A percentile compares a stretch with the other conserved stretches of the same genome.
phyloP scores from a whole-genome alignment of 108 stramenopile species.

The Cyclotella choctawhatcheeana region DNA sequence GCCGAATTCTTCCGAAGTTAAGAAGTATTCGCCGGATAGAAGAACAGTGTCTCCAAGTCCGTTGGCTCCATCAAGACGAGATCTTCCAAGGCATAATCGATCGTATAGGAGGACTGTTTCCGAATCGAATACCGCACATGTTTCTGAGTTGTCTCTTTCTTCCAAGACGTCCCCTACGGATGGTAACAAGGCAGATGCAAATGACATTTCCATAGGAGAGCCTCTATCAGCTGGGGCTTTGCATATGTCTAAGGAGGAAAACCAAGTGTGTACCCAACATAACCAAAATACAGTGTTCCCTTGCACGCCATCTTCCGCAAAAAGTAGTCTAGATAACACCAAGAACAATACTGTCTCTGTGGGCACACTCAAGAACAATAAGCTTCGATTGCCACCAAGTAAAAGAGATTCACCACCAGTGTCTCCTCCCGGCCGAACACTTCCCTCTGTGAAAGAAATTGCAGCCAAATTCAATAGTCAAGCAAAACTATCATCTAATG shows the following conservation, averaged over 20 bases:
- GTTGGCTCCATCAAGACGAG: slow-evolving; percentile 33
- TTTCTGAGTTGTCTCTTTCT: too few species aligned
- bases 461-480: slow-evolving; percentile 10
- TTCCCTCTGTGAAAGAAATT: slow-evolving; percentile 15
- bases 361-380: neutral
- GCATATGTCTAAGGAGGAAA: slow-evolving; percentile 6
- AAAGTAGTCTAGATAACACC: neutral
- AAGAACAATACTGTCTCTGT: neutral
- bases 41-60: slow-evolving; percentile 1
- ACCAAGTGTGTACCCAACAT: too few species aligned
- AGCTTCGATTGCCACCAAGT: slow-evolving; percentile 12
- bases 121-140: neutral
- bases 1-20: neutral
- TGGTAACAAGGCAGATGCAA: neutral
- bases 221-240: neutral
- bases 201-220: neutral
- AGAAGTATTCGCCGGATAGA: neutral
- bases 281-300: slow-evolving; percentile 22
- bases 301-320: slow-evolving; percentile 18
- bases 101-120: slow-evolving; percentile 13
- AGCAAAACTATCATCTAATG: neutral
- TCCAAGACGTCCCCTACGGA: too few species aligned
- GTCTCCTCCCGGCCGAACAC: neutral
- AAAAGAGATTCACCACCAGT: slow-evolving; percentile 8
- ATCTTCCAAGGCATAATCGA: slow-evolving; percentile 25